Evolutionary conservation across 306 rosid species (phyloP).

Genomic region (Ceratonia siliqua): DNA sequence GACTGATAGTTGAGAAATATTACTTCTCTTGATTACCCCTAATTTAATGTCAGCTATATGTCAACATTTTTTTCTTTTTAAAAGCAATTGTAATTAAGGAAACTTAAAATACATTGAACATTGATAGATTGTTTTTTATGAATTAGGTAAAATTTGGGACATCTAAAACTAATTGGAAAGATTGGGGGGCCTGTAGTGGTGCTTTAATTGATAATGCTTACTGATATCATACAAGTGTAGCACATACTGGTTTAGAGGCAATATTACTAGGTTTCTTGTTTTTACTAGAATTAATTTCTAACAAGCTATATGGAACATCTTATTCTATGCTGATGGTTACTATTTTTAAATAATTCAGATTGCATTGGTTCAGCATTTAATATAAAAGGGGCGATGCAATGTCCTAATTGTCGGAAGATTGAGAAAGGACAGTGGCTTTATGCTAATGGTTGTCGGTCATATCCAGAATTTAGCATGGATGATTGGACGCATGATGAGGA

Average conservation of each 20-base stretch:
- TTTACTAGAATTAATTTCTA: conserved; percentile 18
- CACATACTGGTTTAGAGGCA: conserved; percentile 2
- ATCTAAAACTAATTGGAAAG: neutral
- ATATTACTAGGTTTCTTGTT: conserved; percentile 16
- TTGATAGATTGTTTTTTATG: conserved; percentile 3
- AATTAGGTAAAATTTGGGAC: neutral
- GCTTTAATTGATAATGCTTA: conserved; percentile 4
- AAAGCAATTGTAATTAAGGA: neutral
- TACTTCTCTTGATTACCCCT: neutral
- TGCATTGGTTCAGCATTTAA: conserved; percentile 99
- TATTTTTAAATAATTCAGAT: conserved; percentile 51
- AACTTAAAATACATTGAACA: neutral
- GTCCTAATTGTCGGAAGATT: conserved; percentile 97
- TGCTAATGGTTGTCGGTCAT: conserved; percentile 85
- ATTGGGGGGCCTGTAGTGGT: neutral
- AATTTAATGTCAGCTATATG: neutral
- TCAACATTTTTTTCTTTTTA: neutral
- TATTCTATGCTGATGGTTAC: conserved; percentile 29
- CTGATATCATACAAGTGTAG: neutral
- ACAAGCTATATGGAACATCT: neutral
- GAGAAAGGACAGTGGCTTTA: conserved; percentile 99
- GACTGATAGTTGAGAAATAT: neutral
- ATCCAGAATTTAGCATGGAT: conserved; percentile 83
- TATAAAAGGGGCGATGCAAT: conserved; percentile 96
- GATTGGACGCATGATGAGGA: conserved; percentile 96